phyloP scores from a whole-genome alignment of 2,329 filamentous ascomycete species.

The Colletotrichum falcatum region DNA sequence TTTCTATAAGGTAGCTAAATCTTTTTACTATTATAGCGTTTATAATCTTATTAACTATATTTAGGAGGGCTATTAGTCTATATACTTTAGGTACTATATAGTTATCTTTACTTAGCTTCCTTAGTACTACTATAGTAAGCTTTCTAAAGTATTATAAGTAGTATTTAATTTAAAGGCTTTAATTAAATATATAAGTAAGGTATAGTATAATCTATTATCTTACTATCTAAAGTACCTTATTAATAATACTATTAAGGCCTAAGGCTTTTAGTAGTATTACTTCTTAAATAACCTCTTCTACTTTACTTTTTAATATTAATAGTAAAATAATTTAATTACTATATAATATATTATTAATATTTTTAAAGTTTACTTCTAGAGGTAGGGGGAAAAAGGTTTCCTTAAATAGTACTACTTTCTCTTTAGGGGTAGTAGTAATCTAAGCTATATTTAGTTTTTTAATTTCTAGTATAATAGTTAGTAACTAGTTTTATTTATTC shows the following conservation, averaged over 20 bases:
- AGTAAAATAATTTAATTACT: constrained; percentile 7
- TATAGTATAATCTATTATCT: too few species aligned
- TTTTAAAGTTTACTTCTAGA: neutral
- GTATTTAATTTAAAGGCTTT: too few species aligned
- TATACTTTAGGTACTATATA: too few species aligned
- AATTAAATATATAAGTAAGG: too few species aligned
- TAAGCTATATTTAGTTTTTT: neutral
- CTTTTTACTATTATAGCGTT: too few species aligned
- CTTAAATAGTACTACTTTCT: constrained; percentile 13
- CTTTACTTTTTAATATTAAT: neutral
- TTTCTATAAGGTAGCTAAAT: too few species aligned
- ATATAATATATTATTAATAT: constrained; percentile 16
- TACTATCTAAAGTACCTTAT: too few species aligned
- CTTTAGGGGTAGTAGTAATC: neutral
- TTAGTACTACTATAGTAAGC: too few species aligned
- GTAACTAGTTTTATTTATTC: neutral
- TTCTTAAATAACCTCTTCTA: constrained; percentile 27
- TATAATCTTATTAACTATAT: too few species aligned
- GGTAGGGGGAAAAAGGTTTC: constrained; percentile 10
- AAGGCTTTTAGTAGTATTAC: constrained; percentile 42
- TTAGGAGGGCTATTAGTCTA: too few species aligned
- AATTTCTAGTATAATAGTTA: constrained; percentile 1
- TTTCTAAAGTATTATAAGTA: too few species aligned
- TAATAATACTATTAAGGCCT: constrained; percentile 41
- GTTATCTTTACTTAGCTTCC: too few species aligned